Evolutionary conservation across 129 eudicot species (phyloP).

Genomic region (Artemisia tridentata): DNA sequence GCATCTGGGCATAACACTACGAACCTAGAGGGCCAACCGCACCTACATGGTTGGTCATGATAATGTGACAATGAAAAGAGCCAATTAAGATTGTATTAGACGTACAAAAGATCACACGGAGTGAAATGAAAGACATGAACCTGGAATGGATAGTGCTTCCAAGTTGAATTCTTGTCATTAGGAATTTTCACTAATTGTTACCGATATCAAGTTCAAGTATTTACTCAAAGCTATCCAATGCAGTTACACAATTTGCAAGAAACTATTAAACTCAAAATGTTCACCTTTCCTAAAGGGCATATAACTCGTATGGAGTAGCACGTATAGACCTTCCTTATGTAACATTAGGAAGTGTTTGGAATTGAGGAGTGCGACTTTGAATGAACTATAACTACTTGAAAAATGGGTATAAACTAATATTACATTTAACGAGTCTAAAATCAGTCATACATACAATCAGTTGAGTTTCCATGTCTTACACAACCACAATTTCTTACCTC

Average conservation of each 20-base stretch:
- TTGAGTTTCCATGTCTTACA: not conserved
- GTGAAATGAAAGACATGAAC: slow-evolving; percentile 1
- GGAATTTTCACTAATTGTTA: not conserved
- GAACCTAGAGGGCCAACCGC: slow-evolving; percentile 2
- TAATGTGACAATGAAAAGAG: not conserved
- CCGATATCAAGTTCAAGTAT: not conserved
- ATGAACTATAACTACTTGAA: too few species aligned
- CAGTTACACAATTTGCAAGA: slow-evolving; percentile 2
- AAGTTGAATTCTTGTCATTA: not conserved
- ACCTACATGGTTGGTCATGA: too few species aligned
- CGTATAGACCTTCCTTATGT: not conserved
- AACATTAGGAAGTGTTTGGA: not conserved
- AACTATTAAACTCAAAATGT: slow-evolving; percentile 5
- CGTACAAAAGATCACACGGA: not conserved
- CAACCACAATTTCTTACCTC: not conserved
- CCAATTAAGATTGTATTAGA: not conserved
- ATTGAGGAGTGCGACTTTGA: too few species aligned
- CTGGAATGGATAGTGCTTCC: not conserved
- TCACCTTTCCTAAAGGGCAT: not conserved
- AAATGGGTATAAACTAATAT: not conserved
- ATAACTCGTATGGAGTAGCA: not conserved
- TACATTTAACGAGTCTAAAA: not conserved
- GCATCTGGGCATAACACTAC: not conserved
- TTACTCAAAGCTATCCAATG: slow-evolving; percentile 10
- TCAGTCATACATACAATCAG: not conserved